Conservation (phyloP, 2,329 filamentous ascomycete genomes). For the Cordyceps pruinosa region DNA sequence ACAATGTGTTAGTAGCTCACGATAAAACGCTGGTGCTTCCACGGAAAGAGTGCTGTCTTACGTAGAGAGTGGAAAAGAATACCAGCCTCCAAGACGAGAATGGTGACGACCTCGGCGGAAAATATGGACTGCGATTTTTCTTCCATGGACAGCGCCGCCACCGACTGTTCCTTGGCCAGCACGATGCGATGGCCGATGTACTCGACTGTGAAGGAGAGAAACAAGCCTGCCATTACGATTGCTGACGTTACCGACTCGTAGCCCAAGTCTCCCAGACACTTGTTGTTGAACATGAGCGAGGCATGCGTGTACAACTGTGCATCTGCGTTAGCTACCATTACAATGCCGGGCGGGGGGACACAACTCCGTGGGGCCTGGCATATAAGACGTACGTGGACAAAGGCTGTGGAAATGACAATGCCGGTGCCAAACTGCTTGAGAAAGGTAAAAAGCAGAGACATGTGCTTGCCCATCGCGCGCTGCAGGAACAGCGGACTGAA, state of each 20-base stretch:
- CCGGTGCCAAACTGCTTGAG: constrained; percentile 71
- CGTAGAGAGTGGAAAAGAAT: constrained; percentile 68
- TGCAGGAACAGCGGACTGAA: constrained; percentile 60
- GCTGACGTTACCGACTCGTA: constrained; percentile 66
- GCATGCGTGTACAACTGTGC: constrained; percentile 68
- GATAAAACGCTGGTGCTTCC: background rate
- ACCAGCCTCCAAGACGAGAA: constrained; percentile 65
- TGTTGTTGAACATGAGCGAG: constrained; percentile 62
- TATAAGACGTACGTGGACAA: constrained; percentile 50
- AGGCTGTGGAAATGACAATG: constrained; percentile 64
- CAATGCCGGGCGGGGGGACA: background rate
- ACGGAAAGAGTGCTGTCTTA: constrained; percentile 29
- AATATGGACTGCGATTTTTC: constrained; percentile 22
- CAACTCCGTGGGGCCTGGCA: background rate
- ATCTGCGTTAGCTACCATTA: background rate
- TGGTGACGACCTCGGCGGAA: constrained; percentile 47
- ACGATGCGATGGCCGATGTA: constrained; percentile 57
- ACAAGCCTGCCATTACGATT: constrained; percentile 66
- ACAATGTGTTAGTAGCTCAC: background rate
- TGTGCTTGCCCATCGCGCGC: constrained; percentile 46
- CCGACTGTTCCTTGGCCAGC: constrained; percentile 26
- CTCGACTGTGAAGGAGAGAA: constrained; percentile 66
- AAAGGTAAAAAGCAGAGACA: constrained; percentile 48
- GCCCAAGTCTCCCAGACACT: constrained; percentile 57
- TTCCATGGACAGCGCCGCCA: constrained; percentile 19